phyloP scores from a whole-genome alignment of 331 rosid genomes.

The Stylosanthes scabra region DNA sequence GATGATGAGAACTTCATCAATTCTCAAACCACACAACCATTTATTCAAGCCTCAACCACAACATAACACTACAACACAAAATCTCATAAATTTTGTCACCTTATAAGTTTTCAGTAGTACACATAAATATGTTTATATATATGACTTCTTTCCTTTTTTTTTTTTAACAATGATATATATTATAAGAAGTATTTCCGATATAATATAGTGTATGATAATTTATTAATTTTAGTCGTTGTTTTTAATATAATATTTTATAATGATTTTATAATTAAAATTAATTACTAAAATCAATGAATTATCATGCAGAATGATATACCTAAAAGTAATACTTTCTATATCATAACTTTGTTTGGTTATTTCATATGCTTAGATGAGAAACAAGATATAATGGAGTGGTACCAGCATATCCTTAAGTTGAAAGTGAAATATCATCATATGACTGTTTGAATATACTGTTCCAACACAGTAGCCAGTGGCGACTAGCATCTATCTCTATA shows the following conservation, averaged over 20 bases:
- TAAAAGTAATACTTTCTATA: too few relatives aligned
- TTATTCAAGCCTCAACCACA: slow-evolving; percentile 47
- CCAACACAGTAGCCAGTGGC: slow-evolving; percentile 31
- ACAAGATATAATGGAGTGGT: slow-evolving; percentile 42
- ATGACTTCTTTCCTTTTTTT: too few relatives aligned
- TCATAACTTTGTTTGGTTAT: slow-evolving; percentile 16
- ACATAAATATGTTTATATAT: too few relatives aligned
- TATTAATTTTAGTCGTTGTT: too few relatives aligned
- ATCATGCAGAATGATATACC: too few relatives aligned
- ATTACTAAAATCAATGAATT: too few relatives aligned
- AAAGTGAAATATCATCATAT: slow-evolving; percentile 54
- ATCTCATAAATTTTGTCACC: slow-evolving; percentile 40
- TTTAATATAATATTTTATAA: too few relatives aligned
- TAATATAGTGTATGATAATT: too few relatives aligned
- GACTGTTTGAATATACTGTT: slow-evolving; percentile 40
- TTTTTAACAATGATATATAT: too few relatives aligned
- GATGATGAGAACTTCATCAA: background rate
- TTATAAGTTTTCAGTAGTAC: background rate
- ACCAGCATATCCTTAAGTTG: slow-evolving; percentile 44
- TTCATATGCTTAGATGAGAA: slow-evolving; percentile 30
- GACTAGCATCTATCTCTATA: background rate
- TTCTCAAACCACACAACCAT: slow-evolving; percentile 35
- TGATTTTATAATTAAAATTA: too few relatives aligned
- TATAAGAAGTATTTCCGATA: too few relatives aligned
- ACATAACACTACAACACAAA: slow-evolving; percentile 20